Conservation (phyloP, 2,329 filamentous ascomycete genomes). For the Exophiala sideris region DNA sequence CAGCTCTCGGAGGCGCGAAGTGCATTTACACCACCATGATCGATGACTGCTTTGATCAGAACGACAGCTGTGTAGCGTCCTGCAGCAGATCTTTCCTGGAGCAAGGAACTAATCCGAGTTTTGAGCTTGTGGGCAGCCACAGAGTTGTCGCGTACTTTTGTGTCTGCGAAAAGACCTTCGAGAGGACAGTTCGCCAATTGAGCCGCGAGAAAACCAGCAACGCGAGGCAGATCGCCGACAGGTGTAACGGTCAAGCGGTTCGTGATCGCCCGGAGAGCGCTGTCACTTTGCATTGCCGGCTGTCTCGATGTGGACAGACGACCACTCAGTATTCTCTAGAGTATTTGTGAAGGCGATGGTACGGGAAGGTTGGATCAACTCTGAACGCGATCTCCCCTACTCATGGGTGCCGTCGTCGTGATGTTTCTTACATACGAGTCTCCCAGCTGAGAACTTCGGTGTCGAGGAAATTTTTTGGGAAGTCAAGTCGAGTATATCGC, state of each 20-base stretch:
- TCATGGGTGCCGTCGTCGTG: neutral
- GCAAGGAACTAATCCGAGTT: constrained; percentile 70
- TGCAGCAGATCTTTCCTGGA: constrained; percentile 71
- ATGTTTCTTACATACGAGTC: neutral
- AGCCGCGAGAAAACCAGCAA: constrained; percentile 65
- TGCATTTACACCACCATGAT: constrained; percentile 69
- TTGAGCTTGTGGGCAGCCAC: constrained; percentile 79
- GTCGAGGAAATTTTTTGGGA: constrained; percentile 2
- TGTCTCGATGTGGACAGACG: neutral
- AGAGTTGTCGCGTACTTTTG: constrained; percentile 59
- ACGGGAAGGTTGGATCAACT: no score
- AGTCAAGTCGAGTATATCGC: no score
- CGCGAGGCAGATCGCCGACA: constrained; percentile 67
- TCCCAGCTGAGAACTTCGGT: neutral
- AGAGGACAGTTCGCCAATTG: constrained; percentile 53
- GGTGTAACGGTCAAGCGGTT: constrained; percentile 65
- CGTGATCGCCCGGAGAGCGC: constrained; percentile 41
- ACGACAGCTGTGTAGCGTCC: constrained; percentile 75
- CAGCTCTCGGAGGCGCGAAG: constrained; percentile 70
- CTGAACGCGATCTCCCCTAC: neutral
- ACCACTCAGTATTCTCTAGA: no score
- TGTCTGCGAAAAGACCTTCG: constrained; percentile 56
- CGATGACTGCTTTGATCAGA: constrained; percentile 74
- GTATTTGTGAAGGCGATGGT: no score
- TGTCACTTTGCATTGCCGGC: constrained; percentile 15